Evolutionary conservation across 1,284 basidiomycete species (phyloP).

Genomic region (Gomphus bonarii): DNA sequence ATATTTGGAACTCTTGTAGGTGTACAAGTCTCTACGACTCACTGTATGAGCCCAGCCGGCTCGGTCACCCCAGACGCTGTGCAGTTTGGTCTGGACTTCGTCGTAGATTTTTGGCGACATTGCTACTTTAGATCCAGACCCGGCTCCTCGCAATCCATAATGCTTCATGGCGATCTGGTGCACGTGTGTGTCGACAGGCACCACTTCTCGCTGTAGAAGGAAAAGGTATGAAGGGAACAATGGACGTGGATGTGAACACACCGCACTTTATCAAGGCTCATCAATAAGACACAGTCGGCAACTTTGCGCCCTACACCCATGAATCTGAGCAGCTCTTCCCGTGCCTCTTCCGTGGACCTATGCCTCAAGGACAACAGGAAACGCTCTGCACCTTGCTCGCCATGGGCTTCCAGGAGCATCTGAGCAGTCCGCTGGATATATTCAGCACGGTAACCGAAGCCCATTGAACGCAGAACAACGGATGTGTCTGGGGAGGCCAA

Average conservation of each 20-base stretch:
- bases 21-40: conserved; percentile 14
- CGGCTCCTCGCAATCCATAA: conserved; percentile 53
- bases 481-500: conserved; percentile 58
- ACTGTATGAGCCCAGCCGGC: conserved; percentile 94
- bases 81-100: conserved; percentile 58
- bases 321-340: conserved; percentile 68
- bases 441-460: conserved; percentile 93
- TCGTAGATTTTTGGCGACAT: conserved; percentile 78
- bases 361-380: conserved; percentile 55
- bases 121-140: conserved; percentile 30
- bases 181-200: conserved; percentile 92
- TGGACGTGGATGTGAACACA: background rate
- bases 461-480: conserved; percentile 64
- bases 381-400: conserved; percentile 31
- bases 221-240: too few relatives aligned
- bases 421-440: conserved; percentile 81
- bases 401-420: conserved; percentile 59
- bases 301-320: conserved; percentile 95
- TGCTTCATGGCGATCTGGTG: conserved; percentile 79
- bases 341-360: conserved; percentile 45
- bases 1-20: conserved; percentile 18
- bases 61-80: conserved; percentile 67
- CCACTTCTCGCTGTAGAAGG: conserved; percentile 54
- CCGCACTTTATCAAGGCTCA: conserved; percentile 86
- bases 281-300: conserved; percentile 89